Percentiles rank a stretch among this genome's conserved stretches.
Conservation (phyloP, 139 green algal species). For the Protoeuglena noctilucae region DNA sequence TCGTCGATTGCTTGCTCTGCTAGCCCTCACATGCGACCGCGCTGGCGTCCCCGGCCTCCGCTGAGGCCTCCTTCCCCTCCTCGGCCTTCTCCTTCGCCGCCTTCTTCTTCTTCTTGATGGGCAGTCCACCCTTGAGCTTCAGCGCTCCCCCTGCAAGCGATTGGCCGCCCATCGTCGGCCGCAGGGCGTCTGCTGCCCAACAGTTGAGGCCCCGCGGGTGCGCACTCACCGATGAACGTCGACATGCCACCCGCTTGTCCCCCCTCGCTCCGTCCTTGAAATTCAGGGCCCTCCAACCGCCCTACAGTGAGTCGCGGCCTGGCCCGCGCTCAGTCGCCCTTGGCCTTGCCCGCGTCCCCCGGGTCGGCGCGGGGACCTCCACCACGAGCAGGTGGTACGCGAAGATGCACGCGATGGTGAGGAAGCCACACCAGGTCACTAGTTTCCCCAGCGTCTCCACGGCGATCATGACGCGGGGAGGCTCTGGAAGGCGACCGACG, state of each 20-base stretch:
- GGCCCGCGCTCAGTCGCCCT: too few species aligned
- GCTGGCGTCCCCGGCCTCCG: neutral
- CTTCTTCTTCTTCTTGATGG: conserved; percentile 21
- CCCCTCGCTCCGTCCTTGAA: too few species aligned
- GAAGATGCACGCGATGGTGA: too few species aligned
- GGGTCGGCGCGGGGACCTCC: too few species aligned
- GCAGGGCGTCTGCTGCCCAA: neutral
- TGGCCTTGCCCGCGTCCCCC: too few species aligned
- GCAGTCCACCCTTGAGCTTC: conserved; percentile 66
- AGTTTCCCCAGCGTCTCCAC: too few species aligned
- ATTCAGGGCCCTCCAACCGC: neutral
- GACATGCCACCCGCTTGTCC: too few species aligned
- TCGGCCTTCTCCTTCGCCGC: conserved; percentile 78
- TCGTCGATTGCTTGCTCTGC: too few species aligned
- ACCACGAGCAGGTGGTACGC: too few species aligned
- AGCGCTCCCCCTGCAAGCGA: conserved; percentile 62
- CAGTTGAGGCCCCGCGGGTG: neutral
- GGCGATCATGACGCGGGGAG: too few species aligned
- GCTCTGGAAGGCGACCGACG: too few species aligned
- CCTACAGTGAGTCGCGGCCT: neutral
- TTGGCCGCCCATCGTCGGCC: conserved; percentile 14
- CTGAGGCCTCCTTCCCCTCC: conserved; percentile 9
- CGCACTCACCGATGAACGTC: neutral
- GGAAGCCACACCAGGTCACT: too few species aligned
- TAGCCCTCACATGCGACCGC: conserved; percentile 6